Conservation (phyloP, 2,329 filamentous ascomycete species). For the Exophiala spinifera region DNA sequence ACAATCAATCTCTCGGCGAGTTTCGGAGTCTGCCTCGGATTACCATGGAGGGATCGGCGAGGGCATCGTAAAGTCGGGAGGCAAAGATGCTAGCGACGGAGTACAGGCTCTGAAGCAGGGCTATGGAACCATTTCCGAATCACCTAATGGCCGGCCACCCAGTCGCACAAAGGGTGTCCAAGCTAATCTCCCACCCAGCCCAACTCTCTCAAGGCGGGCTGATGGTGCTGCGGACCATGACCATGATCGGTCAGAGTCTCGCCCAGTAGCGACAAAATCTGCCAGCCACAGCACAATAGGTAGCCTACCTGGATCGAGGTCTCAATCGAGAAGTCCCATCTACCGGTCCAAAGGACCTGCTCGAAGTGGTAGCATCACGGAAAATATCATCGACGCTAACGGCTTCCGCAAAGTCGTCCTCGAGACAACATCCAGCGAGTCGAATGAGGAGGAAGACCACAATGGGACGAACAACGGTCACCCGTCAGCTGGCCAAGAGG, state of each 20-base stretch:
- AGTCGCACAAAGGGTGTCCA: constrained; percentile 31
- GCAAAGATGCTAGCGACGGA: constrained; percentile 61
- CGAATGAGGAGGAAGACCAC: constrained; percentile 34
- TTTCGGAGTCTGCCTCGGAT: constrained; percentile 36
- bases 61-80: constrained; percentile 53
- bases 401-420: constrained; percentile 74
- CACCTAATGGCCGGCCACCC: constrained; percentile 24
- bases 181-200: constrained; percentile 6
- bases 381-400: constrained; percentile 70
- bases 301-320: constrained; percentile 29
- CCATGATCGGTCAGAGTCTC: background rate
- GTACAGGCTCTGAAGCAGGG: constrained; percentile 58
- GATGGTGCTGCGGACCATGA: background rate
- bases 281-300: constrained; percentile 25
- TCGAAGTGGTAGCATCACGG: constrained; percentile 73
- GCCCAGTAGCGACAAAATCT: constrained; percentile 15
- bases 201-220: background rate
- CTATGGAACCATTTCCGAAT: constrained; percentile 46
- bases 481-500: background rate
- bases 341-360: constrained; percentile 50
- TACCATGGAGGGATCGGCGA: constrained; percentile 53
- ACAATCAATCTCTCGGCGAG: constrained; percentile 32
- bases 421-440: constrained; percentile 61
- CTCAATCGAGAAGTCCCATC: constrained; percentile 33
- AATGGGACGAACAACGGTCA: constrained; percentile 20